Conservation (phyloP, 176 grass and related monocot genomes). For the Carex scoparia region DNA sequence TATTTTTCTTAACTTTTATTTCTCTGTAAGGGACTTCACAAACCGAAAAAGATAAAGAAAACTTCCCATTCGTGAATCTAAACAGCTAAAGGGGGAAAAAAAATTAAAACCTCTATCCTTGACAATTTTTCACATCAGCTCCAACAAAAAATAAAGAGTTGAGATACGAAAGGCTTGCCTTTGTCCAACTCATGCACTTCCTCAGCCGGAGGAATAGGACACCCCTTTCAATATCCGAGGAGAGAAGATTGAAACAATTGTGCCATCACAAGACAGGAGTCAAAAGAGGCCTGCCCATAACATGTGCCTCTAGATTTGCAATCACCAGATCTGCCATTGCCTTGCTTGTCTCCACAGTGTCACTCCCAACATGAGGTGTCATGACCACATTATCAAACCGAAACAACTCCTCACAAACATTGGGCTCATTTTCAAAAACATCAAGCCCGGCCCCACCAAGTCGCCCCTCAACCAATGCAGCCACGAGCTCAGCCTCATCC, state of each 20-base stretch:
- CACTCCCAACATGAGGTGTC: conserved; percentile 71
- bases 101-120: neutral
- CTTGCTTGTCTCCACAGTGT: conserved; percentile 47
- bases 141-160: conserved; percentile 3
- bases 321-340: conserved; percentile 82
- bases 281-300: conserved; percentile 52
- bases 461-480: conserved; percentile 52
- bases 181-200: neutral
- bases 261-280: conserved; percentile 54
- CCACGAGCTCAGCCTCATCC: conserved; percentile 65
- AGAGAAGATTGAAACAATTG: neutral
- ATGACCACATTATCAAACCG: conserved; percentile 69
- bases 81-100: neutral
- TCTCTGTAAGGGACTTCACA: neutral
- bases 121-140: neutral
- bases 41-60: neutral
- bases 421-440: conserved; percentile 82
- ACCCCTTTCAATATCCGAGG: neutral
- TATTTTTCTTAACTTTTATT: too few relatives aligned
- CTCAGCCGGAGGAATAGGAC: neutral
- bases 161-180: neutral
- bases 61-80: neutral
- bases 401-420: conserved; percentile 53
- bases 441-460: conserved; percentile 73
- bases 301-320: conserved; percentile 73